Percentiles rank a stretch among this genome's conserved stretches.
Conservation (phyloP, 345 rosid species). For the Lepidium aucheri region DNA sequence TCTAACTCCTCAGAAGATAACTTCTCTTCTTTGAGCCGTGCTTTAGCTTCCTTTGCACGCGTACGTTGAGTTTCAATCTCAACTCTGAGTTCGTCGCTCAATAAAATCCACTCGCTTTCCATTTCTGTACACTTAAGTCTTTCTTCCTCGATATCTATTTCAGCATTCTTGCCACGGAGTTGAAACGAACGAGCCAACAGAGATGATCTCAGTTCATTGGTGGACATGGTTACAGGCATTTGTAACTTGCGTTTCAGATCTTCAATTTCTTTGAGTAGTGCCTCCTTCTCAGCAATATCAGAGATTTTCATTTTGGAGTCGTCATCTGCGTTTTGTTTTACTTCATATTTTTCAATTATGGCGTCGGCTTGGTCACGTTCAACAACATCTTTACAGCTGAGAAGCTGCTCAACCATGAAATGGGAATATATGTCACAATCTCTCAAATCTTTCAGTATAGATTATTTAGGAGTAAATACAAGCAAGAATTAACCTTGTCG, state of each 20-base stretch:
- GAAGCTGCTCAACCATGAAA: constrained; percentile 22
- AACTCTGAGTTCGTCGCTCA: constrained; percentile 83
- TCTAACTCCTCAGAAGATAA: constrained; percentile 64
- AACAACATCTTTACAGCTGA: constrained; percentile 12
- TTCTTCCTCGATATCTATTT: constrained; percentile 65
- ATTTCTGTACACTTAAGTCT: constrained; percentile 84
- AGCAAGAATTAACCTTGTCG: constrained; percentile 27
- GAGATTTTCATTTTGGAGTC: constrained; percentile 24
- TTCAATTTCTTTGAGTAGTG: constrained; percentile 70
- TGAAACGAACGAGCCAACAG: constrained; percentile 61
- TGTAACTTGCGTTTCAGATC: constrained; percentile 56
- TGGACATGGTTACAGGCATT: constrained; percentile 45
- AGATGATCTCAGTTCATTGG: constrained; percentile 64
- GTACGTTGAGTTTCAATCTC: constrained; percentile 67
- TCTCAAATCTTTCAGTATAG: background rate
- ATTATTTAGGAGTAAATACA: background rate
- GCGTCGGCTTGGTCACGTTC: constrained; percentile 21
- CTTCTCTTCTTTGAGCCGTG: constrained; percentile 61
- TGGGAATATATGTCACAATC: background rate
- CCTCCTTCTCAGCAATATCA: constrained; percentile 64
- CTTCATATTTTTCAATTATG: constrained; percentile 32
- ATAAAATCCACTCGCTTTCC: constrained; percentile 94
- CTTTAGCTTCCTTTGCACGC: constrained; percentile 70
- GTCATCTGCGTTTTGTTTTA: constrained; percentile 46
- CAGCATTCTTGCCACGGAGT: constrained; percentile 31